phyloP scores from a whole-genome alignment of 1,284 basidiomycete species.

The Apiotrichum mycotoxinovorans region DNA sequence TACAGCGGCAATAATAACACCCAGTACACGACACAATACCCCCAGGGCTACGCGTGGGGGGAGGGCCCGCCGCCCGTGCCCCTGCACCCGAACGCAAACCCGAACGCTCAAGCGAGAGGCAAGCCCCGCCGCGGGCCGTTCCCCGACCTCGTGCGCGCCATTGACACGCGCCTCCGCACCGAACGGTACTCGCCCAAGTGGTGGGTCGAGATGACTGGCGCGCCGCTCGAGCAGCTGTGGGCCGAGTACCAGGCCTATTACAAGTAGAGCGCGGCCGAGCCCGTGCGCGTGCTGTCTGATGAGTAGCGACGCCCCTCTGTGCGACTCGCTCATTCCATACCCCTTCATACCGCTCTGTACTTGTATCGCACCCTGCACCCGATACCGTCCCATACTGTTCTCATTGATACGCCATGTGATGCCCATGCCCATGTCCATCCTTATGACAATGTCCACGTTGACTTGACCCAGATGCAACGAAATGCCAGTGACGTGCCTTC shows the following conservation, averaged over 20 bases:
- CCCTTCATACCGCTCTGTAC: too few relatives aligned
- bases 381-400: too few relatives aligned
- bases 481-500: too few relatives aligned
- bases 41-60: background rate
- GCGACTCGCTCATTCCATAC: background rate
- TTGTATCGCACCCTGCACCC: too few relatives aligned
- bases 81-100: background rate
- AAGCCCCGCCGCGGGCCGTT: conserved; percentile 24
- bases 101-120: too few relatives aligned
- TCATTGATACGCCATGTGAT: too few relatives aligned
- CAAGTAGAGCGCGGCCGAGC: background rate
- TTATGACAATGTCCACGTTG: too few relatives aligned
- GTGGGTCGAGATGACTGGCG: conserved; percentile 36
- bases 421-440: too few relatives aligned
- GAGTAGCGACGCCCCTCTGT: background rate
- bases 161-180: conserved; percentile 29
- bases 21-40: conserved; percentile 1
- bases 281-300: background rate
- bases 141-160: conserved; percentile 25
- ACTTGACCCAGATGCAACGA: too few relatives aligned
- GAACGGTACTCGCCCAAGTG: conserved; percentile 28
- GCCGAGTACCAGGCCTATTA: conserved; percentile 32
- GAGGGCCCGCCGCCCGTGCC: background rate
- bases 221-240: conserved; percentile 28
- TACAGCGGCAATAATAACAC: background rate